Evolutionary conservation across 2,329 filamentous ascomycete genomes (phyloP).

Genomic region (Pyricularia pennisetigena): DNA sequence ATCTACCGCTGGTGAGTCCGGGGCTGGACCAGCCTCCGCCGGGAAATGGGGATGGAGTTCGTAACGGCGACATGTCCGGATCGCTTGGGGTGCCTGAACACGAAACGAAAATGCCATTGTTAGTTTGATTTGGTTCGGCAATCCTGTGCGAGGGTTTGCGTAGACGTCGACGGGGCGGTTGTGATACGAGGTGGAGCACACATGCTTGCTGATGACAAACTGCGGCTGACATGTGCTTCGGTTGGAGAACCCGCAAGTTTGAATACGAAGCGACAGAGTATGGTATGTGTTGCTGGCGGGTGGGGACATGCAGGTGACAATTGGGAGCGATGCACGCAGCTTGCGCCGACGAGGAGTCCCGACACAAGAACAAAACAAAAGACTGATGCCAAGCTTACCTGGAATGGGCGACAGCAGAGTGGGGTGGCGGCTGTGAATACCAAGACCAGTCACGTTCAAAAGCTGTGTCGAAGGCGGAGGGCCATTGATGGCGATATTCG

Average conservation of each 20-base stretch:
- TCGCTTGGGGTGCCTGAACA: constrained; percentile 40
- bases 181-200: neutral
- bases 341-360: neutral
- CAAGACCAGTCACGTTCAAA: constrained; percentile 14
- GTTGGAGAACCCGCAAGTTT: constrained; percentile 6
- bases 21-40: constrained; percentile 86
- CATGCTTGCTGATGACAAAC: neutral
- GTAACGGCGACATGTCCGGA: constrained; percentile 68
- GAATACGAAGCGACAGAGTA: constrained; percentile 3
- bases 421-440: constrained; percentile 26
- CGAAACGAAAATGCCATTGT: neutral
- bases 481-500: constrained; percentile 18
- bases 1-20: constrained; percentile 62
- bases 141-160: neutral
- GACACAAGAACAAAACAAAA: neutral
- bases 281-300: too few relatives aligned
- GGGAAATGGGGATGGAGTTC: constrained; percentile 76
- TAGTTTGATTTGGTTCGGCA: neutral
- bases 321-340: constrained; percentile 3
- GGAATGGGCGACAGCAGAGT: constrained; percentile 42
- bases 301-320: neutral
- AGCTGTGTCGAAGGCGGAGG: constrained; percentile 14
- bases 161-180: neutral
- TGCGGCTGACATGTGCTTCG: neutral
- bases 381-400: constrained; percentile 29